Percentiles rank a stretch among this genome's conserved stretches.
Evolutionary conservation across 495 filamentous ascomycete species (phyloP).

Genomic region (Neurospora africana): DNA sequence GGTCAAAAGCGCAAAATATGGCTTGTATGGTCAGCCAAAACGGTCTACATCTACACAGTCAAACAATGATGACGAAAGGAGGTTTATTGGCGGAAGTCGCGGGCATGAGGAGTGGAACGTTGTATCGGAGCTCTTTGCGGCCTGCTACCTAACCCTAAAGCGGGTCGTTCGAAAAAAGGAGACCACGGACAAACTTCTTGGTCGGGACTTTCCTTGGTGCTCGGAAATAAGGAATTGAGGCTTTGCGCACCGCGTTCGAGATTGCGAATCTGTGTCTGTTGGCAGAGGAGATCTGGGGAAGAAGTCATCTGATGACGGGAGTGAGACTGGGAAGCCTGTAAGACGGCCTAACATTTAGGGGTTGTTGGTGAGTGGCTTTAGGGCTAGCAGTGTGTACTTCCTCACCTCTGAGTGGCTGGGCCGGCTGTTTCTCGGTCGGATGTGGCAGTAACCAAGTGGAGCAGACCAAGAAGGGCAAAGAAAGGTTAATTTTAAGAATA

Average conservation of each 20-base stretch:
- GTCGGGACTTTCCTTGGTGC: neutral
- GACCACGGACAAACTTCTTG: neutral
- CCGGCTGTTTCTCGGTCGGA: constrained; percentile 4
- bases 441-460: constrained; percentile 3
- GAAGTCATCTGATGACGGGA: neutral
- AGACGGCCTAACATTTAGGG: neutral
- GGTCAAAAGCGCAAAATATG: neutral
- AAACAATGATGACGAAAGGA: neutral
- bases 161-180: neutral
- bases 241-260: neutral
- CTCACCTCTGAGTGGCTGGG: constrained; percentile 3
- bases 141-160: neutral
- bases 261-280: neutral
- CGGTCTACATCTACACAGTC: neutral
- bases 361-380: neutral
- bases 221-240: neutral
- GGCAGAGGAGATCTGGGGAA: neutral
- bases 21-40: neutral
- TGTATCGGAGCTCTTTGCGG: neutral
- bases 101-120: neutral
- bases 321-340: neutral
- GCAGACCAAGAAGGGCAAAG: constrained; percentile 4
- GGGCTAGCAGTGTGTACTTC: neutral
- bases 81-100: neutral
- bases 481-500: constrained; percentile 26